Base-by-base conservation (phyloP, 768 basidiomycete species). In the Amanita polypyramis region DNA sequence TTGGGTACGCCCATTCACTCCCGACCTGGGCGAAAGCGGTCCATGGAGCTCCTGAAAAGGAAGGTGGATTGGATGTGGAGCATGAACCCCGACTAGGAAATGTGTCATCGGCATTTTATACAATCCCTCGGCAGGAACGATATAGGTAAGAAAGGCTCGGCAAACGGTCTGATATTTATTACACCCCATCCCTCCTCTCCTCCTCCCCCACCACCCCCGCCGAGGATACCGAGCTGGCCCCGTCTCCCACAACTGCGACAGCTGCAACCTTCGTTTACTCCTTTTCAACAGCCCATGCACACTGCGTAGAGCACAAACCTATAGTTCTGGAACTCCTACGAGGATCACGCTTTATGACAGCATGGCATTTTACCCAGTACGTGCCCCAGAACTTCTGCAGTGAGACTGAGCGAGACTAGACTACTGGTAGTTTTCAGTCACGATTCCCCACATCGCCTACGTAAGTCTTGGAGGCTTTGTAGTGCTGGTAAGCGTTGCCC, bases 401-500 rank as follows among this genome's bases (percentile, higher is more conserved):
- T 44, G 41, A 20, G 21, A 14, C 32, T 25, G 20, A 23, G 21
- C 38, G 17, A 35, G 33, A 36, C 32, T 20, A 33, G 33, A 21
- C 21, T 37, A 25, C 41, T 45, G 50, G 11, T 37, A 25, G 75
- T 78, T 85, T 59, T 77, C 82, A 51, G 75, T 81, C 19, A 77
- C 77, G 3, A 75, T 73, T 23, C 76, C 83, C 23, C 89, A 92
- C 64, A 73, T 93, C 54, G 71, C 76, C 45, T 91, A 90, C 70
- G 78, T 85, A 55, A 78, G 80, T 55, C 69, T 91, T 10, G 87
- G 88, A 15, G 85, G 78, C 20, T 93, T 93, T 60, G 76, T 90
- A 45, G 88, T 90, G 35, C 54, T 92, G 73, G 91, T 92, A 51
- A 47, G 64, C 55, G 11, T 43, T 45, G 11, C 33, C 23, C 21